Evolutionary conservation across 2,329 filamentous ascomycete genomes (phyloP), one percentile per base, ranked within the genome.

Genomic region (Neopestalotiopsis sp.): DNA sequence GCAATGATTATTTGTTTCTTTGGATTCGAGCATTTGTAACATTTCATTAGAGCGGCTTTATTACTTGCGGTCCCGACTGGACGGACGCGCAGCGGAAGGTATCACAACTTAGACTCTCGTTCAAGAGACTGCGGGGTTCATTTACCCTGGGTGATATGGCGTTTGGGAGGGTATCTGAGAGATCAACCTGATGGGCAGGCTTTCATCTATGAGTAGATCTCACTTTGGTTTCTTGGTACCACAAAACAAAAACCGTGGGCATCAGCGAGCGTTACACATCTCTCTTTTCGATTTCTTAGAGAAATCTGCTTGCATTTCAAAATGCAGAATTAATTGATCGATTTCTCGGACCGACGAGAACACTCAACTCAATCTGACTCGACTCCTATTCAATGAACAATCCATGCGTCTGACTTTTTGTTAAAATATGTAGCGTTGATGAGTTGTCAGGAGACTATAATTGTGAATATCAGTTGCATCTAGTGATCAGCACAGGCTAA

Each of bases 41-140:
- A 53, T 53, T 24, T 53, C 45, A n/a, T 53, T 53, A 53, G 45
- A 53, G 45, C 45, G 45, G 45, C 45, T n/a, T 20, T 53, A 53
- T 53, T 20, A 53, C n/a, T 9, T 9, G 20, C 45, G 45, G 17
- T 20, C n/a, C 45, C n/a, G 45, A 53, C 17, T 1, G 45, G n/a
- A 53, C 45, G 45, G 17, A 53, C 45, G 34, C 34, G 34, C 34
- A 38, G 34, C 34, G 34, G 10, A 38, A 7, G 10, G 34, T 10
- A 53, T 53, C 45, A 20, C 17, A 17, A 53, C n/a, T 10, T 53
- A 53, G 45, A 53, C 45, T 53, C 45, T 53, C 45, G 45, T 53
- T 53, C 9, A n/a, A 7, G 45, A 53, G 45, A 53, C 45, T n/a
- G 45, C 45, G 45, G 45, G 45, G 45, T 28, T 28, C 3, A 17